Base-by-base conservation (phyloP, 306 rosid species). In the Lithocarpus polystachyus region DNA sequence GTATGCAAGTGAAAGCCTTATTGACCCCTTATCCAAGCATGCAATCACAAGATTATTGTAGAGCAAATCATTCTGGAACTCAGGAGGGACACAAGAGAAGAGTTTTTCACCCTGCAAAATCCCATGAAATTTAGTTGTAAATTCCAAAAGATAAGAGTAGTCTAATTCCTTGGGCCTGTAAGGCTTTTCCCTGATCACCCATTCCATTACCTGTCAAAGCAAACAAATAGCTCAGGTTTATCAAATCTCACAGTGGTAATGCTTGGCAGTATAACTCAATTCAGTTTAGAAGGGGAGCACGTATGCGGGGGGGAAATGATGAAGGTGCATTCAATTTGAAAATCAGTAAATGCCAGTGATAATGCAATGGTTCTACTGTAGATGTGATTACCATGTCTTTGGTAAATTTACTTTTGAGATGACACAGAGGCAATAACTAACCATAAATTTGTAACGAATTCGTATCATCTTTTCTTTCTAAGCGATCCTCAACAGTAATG, bases 161-260 rank as follows among this genome's bases (percentile, higher is more conserved):
- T 95, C 98, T 59, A 93, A 80, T 55, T 95, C 97, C 62, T 71
- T 91, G 51, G 89, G 92, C 83, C 82, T 87, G 60, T 91, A 95
- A 1, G 99, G 99, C 71, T 85, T 86, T 80, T 95, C 97, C 82
- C 98, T 88, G 76, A 95, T 86, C 87, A 91, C 91, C 98, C 99
- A 95, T 81, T 93, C 98, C 99, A 91, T 93, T 35, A 90, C 96
- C 98, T 95, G 88, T 77, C 79, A 79, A 84, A 74, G 86, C 35
- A 15, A 70, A 75, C 43, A 62, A 24, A 67, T 14, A 78, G 31
- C 73, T 53, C 71, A 29, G 71, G 17, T 18, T 67, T 35, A 1
- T 37, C 45, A 64, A 71, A 57, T n/a, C 26, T 62, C 48, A 68
- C 68, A 18, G 28, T 22, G 4, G 29, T 48, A 54, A 26, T 31